Evolutionary conservation across 352 stramenopile species (phyloP).

Genomic region (Globisporangium carolinianum): DNA sequence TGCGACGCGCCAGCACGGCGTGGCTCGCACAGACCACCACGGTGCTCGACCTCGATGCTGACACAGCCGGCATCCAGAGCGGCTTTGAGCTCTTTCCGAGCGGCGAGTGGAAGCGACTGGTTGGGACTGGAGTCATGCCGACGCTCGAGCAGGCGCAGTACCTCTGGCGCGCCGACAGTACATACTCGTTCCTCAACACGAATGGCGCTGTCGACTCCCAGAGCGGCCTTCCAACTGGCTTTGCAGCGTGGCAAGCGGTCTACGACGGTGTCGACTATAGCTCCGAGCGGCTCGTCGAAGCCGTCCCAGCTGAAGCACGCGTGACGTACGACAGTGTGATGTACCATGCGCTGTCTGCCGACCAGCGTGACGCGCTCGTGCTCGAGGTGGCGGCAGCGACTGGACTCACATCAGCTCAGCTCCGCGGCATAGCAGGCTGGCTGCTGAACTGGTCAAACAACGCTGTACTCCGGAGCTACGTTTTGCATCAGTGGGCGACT

Average conservation of each 20-base stretch:
- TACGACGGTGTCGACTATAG: constrained; percentile 49
- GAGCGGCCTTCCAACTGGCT: constrained; percentile 30
- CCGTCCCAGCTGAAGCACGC: constrained; percentile 28
- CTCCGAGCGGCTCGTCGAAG: constrained; percentile 30
- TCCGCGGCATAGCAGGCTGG: constrained; percentile 38
- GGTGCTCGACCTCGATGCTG: constrained; percentile 38
- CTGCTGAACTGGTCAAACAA: constrained; percentile 43
- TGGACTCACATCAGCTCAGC: constrained; percentile 25
- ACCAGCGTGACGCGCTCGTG: constrained; percentile 22
- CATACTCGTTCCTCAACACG: constrained; percentile 36
- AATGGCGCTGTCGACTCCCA: no score
- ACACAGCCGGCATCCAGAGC: constrained; percentile 22
- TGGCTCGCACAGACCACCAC: constrained; percentile 29
- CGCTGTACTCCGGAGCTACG: constrained; percentile 31
- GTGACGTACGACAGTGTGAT: constrained; percentile 12
- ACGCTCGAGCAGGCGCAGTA: constrained; percentile 30
- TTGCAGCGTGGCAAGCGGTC: constrained; percentile 50
- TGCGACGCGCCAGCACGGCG: constrained; percentile 18
- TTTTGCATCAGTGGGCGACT: constrained; percentile 42
- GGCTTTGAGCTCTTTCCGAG: constrained; percentile 52
- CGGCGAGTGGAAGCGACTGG: constrained; percentile 18
- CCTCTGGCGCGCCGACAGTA: constrained; percentile 30
- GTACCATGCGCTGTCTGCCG: constrained; percentile 14
- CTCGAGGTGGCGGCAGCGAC: constrained; percentile 22
- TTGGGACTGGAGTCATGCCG: constrained; percentile 11